These are phyloP conservation scores for Diospyros lotus DNA, from an alignment of 148 eudicot genomes.

Conservation along the genomic window DNA sequence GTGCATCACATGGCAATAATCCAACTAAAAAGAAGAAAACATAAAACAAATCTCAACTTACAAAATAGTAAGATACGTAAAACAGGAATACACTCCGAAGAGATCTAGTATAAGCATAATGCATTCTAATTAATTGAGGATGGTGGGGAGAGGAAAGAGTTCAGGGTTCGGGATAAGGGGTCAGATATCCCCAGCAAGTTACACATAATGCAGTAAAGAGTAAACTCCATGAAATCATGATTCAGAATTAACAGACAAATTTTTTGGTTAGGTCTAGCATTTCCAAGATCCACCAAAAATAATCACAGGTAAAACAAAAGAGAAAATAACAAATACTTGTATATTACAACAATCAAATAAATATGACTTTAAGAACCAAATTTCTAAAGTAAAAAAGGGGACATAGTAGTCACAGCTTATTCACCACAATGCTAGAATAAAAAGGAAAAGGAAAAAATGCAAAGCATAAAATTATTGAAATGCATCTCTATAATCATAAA, in stretches of 20 bases:
- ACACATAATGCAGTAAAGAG: not conserved
- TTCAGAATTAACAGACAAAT: not conserved
- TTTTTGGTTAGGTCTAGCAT: not conserved
- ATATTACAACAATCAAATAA: not conserved
- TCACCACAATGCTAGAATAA: not conserved
- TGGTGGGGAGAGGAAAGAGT: not conserved
- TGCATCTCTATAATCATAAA: conserved; percentile 7
- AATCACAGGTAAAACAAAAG: too few species aligned
- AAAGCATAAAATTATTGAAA: not conserved
- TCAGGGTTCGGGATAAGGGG: not conserved
- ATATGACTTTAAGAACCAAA: not conserved
- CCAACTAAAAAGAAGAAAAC: not conserved
- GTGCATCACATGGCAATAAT: conserved; percentile 8
- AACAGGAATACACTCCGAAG: not conserved
- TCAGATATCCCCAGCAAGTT: not conserved
- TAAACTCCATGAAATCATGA: not conserved
- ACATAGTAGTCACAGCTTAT: not conserved
- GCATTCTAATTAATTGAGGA: not conserved
- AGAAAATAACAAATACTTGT: not conserved
- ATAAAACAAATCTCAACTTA: not conserved
- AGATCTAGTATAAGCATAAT: not conserved
- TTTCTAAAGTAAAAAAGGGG: not conserved
- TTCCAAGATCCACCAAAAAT: not conserved
- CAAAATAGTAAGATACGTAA: not conserved
- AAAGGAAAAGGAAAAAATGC: not conserved